phyloP scores from a whole-genome alignment of 768 basidiomycete species.

The Tulasnella calospora region DNA sequence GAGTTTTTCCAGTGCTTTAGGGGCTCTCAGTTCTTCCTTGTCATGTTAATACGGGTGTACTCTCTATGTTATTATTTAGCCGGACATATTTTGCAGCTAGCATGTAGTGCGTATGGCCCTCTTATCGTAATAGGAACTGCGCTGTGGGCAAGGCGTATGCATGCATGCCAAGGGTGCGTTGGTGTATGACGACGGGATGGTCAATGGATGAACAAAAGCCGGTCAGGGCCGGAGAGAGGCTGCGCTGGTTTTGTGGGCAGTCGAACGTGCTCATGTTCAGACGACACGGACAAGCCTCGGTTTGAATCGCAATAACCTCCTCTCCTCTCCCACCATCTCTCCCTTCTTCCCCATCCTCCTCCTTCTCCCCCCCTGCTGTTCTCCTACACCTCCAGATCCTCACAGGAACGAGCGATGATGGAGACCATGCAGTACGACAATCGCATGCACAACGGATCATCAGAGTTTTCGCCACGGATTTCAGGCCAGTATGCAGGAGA shows the following conservation, averaged over 20 bases:
- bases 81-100: neutral
- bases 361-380: neutral
- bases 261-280: slow-evolving; percentile 8
- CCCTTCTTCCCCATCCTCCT: neutral
- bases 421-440: slow-evolving; percentile 11
- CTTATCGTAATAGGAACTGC: neutral
- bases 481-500: neutral
- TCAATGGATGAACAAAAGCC: neutral
- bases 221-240: neutral
- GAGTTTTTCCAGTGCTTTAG: neutral
- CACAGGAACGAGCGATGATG: neutral
- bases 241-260: neutral
- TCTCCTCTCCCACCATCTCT: neutral
- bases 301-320: neutral
- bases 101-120: neutral
- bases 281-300: neutral
- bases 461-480: neutral
- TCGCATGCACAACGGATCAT: neutral
- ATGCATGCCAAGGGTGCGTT: neutral
- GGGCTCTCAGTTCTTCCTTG: neutral
- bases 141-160: neutral
- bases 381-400: neutral
- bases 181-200: too few relatives aligned
- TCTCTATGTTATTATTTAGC: slow-evolving; percentile 5
- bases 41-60: neutral